Conservation (phyloP, 106 monocot species). For the Allium sativum region DNA sequence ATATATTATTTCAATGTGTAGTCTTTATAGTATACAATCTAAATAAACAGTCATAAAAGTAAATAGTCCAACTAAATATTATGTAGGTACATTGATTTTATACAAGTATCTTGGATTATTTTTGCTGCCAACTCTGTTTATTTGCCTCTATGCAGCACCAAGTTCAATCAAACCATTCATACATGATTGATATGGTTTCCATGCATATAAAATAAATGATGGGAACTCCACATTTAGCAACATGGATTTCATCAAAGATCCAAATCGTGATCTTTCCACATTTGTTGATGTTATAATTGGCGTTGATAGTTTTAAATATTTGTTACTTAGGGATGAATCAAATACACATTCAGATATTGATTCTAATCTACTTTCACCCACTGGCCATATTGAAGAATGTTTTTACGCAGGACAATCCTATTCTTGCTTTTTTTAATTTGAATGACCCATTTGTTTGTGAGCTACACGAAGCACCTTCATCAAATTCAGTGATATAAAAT, state of each 20-base stretch:
- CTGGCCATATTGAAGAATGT: conserved; percentile 8
- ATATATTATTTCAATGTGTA: not conserved
- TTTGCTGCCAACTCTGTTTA: too few relatives aligned
- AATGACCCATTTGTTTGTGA: conserved; percentile 21
- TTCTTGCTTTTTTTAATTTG: not conserved
- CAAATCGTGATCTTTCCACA: conserved; percentile 1
- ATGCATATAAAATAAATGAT: conserved; percentile 8
- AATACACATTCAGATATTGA: too few relatives aligned
- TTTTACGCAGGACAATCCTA: not conserved
- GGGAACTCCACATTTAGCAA: conserved; percentile 12
- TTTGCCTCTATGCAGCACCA: too few relatives aligned
- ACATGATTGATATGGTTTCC: not conserved
- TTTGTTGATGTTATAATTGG: conserved; percentile 9
- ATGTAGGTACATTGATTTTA: not conserved
- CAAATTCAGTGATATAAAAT: conserved; percentile 6
- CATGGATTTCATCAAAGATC: conserved; percentile 6
- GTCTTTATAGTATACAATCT: too few relatives aligned
- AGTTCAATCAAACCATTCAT: too few relatives aligned
- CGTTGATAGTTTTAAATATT: conserved; percentile 10
- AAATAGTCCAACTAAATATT: too few relatives aligned
- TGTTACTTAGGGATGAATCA: conserved; percentile 8
- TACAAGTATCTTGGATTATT: not conserved
- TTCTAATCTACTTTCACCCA: too few relatives aligned
- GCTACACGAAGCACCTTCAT: conserved; percentile 24
- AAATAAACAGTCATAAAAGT: too few relatives aligned